Evolutionary conservation across 2,329 filamentous ascomycete genomes (phyloP), one percentile per base, ranked within the genome.

Genomic region (Byssothecium circinans): DNA sequence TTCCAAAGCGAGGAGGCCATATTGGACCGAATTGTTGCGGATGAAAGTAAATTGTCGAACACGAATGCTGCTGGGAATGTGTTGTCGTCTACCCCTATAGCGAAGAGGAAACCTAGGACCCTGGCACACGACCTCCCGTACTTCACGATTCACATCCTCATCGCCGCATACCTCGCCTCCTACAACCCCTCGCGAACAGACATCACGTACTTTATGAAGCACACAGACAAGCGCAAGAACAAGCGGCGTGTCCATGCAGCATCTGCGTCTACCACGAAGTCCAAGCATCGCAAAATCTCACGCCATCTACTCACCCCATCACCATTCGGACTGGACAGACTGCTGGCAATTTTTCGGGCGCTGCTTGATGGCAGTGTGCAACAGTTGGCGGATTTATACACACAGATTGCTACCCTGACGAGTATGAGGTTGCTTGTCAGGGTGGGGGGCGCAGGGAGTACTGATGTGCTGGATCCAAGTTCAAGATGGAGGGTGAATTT

Each of bases 121-220:
- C 67, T 69, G 12, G 58, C 68, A 1, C 76, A 78, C 50, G 72
- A 77, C 32, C 67, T 94, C 5, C 88, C 89, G 0, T 85, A 85
- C 44, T 87, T 85, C 41, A 85, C 88, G 2, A 86, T 88, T 33
- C 81, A 88, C 43, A 78, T 92, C 22, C 81, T 94, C 10, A 78
- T 91, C 20, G 83, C 88, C 29, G 86, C 88, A 3, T 94, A 94
- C 71, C 81, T 94, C 2, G 87, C 89, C 42, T 90, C 87, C 1
- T 89, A 89, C 77, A 94, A 91, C 67, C 82, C 86, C 12, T 74
- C 86, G 1, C 80, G 83, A n/a, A 83, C 88, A 62, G 89, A 94
- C 67, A 74, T 83, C 4, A 78, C 83, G 1, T 83, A 89, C 62
- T 94, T 94, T 75, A 89, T 87, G 57, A 89, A 88, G 11, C 80